These are phyloP conservation scores for Imleria badia DNA, from an alignment of 768 basidiomycete species.

Conservation along the genomic window DNA sequence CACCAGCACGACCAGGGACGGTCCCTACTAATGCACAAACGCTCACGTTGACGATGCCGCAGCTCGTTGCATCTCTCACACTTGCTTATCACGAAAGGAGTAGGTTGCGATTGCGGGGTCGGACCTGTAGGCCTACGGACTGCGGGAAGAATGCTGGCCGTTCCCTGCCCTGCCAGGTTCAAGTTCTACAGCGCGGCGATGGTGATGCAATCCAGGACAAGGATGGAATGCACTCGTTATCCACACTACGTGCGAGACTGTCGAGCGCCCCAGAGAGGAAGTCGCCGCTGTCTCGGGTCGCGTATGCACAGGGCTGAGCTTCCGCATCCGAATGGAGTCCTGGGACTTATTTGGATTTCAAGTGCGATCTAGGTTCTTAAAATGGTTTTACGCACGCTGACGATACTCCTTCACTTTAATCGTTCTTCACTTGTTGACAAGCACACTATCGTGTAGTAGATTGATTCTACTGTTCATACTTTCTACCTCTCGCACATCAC, in stretches of 20 bases:
- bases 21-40: constrained; percentile 6
- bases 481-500: background rate
- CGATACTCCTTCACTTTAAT: constrained; percentile 4
- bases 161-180: constrained; percentile 8
- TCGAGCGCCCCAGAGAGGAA: constrained; percentile 16
- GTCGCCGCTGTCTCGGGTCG: constrained; percentile 27
- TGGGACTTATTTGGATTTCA: background rate
- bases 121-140: constrained; percentile 1
- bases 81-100: constrained; percentile 27
- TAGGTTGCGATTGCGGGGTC: constrained; percentile 21
- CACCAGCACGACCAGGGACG: constrained; percentile 16
- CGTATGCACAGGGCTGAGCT: constrained; percentile 23
- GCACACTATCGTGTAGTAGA: constrained; percentile 16
- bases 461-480: constrained; percentile 28
- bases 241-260: constrained; percentile 9
- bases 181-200: background rate
- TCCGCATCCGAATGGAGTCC: background rate
- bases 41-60: constrained; percentile 29
- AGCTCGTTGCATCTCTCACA: constrained; percentile 32
- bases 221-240: constrained; percentile 1
- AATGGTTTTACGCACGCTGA: background rate
- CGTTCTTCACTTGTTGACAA: constrained; percentile 11
- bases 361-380: background rate
- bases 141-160: constrained; percentile 10
- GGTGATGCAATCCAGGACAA: background rate